Conservation (phyloP, 208 protist genomes). For the Wallacemonas sp. region DNA sequence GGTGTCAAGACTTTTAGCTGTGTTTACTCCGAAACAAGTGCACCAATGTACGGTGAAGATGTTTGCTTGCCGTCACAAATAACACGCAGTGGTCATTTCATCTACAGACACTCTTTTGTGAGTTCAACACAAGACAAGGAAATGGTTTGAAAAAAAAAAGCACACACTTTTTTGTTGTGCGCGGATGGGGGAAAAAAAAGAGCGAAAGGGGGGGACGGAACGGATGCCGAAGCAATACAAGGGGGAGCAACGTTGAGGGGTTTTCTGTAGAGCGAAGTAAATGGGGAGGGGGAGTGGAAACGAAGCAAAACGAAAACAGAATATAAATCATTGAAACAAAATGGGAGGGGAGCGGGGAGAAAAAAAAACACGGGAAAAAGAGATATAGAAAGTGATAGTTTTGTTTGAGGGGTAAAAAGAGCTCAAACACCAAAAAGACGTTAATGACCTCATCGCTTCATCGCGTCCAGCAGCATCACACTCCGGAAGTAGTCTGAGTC, state of each 20-base stretch:
- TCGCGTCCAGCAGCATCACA: constrained; percentile 50
- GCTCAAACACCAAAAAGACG: constrained; percentile 11
- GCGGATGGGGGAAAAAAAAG: too few species aligned
- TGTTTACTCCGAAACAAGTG: too few species aligned
- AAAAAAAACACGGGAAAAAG: constrained; percentile 15
- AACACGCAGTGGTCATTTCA: too few species aligned
- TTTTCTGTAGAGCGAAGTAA: neutral
- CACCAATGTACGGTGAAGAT: too few species aligned
- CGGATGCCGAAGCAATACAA: too few species aligned
- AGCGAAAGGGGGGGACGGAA: too few species aligned
- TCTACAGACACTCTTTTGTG: too few species aligned
- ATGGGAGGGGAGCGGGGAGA: constrained; percentile 1
- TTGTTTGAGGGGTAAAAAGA: too few species aligned
- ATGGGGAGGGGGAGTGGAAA: neutral
- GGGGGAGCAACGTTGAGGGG: too few species aligned
- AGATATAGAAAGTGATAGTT: constrained; percentile 14
- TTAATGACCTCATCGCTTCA: constrained; percentile 8
- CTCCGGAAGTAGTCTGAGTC: constrained; percentile 76
- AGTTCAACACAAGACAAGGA: neutral
- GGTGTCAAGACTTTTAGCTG: too few species aligned
- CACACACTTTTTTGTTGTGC: too few species aligned
- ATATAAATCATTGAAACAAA: constrained; percentile 9
- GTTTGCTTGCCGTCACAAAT: too few species aligned
- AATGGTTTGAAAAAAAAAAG: neutral
- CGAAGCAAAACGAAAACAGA: constrained; percentile 4